Evolutionary conservation across 805 yeast species (phyloP).

Genomic region (Suhomyces sp.): DNA sequence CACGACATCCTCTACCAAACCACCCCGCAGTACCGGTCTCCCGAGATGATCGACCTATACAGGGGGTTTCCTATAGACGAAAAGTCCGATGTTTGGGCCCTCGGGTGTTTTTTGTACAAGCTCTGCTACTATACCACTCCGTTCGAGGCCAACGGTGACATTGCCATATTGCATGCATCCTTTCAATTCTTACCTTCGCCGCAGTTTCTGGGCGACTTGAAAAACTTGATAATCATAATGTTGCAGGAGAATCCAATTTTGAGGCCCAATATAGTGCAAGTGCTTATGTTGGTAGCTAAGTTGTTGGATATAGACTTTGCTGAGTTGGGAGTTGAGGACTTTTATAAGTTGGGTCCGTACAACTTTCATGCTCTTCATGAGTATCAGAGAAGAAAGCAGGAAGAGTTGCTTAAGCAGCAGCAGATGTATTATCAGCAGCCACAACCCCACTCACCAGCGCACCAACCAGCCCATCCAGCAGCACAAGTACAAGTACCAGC

Average conservation of each 20-base stretch:
- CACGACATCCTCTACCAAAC: slow-evolving; percentile 88
- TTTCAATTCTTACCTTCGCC: slow-evolving; percentile 75
- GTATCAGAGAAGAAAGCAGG: slow-evolving; percentile 43
- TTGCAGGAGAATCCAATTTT: slow-evolving; percentile 76
- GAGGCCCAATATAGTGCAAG: slow-evolving; percentile 87
- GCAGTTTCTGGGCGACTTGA: slow-evolving; percentile 64
- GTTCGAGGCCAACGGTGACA: slow-evolving; percentile 82
- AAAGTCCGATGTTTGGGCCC: slow-evolving; percentile 94
- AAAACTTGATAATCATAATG: slow-evolving; percentile 72
- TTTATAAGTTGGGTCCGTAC: slow-evolving; percentile 52
- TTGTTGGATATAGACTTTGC: slow-evolving; percentile 38
- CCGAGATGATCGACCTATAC: slow-evolving; percentile 92
- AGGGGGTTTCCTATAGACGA: slow-evolving; percentile 84
- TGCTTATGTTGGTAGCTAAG: slow-evolving; percentile 60
- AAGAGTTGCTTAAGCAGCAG: slow-evolving; percentile 33
- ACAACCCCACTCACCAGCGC: neutral
- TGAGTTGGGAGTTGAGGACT: slow-evolving; percentile 35
- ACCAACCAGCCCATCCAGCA: neutral
- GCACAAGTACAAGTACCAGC: neutral
- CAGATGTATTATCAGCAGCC: slow-evolving; percentile 34
- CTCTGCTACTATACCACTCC: slow-evolving; percentile 93
- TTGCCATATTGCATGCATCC: slow-evolving; percentile 81
- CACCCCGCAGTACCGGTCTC: slow-evolving; percentile 92
- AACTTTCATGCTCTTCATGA: slow-evolving; percentile 54
- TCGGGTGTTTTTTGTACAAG: slow-evolving; percentile 88